Evolutionary conservation across 805 yeast genomes (phyloP).

Genomic region (Clavispora fructus): DNA sequence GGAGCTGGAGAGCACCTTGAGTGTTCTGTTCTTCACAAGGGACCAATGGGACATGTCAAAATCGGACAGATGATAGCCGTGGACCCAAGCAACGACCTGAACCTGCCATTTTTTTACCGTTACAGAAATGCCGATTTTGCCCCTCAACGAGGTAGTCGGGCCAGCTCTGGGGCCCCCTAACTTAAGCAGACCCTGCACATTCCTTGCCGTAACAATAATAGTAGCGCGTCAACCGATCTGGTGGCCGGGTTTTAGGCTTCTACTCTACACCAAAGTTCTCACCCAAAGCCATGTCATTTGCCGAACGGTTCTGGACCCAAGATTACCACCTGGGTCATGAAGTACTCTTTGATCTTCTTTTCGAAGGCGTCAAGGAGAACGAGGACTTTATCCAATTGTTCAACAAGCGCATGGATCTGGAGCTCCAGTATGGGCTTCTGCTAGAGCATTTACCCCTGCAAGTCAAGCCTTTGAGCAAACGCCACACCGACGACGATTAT

Average conservation of each 20-base stretch:
- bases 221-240: neutral
- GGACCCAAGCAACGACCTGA: no score
- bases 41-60: no score
- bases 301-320: conserved; percentile 72
- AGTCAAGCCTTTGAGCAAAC: conserved; percentile 36
- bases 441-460: conserved; percentile 41
- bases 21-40: no score
- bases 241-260: neutral
- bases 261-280: neutral
- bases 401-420: conserved; percentile 67
- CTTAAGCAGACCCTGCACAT: neutral
- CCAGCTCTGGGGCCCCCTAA: neutral
- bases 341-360: conserved; percentile 46
- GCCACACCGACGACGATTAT: conserved; percentile 44
- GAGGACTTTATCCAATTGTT: conserved; percentile 63
- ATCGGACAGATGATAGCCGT: no score
- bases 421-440: conserved; percentile 56
- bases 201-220: neutral
- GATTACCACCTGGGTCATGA: conserved; percentile 55
- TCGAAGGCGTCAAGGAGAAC: conserved; percentile 65
- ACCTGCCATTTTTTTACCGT: no score
- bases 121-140: no score
- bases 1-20: no score
- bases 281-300: conserved; percentile 45
- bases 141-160: no score